Percentiles rank a stretch among this genome's conserved stretches.
phyloP scores from a whole-genome alignment of 2,329 filamentous ascomycete species.

The Penicillium aurantiogriseum region DNA sequence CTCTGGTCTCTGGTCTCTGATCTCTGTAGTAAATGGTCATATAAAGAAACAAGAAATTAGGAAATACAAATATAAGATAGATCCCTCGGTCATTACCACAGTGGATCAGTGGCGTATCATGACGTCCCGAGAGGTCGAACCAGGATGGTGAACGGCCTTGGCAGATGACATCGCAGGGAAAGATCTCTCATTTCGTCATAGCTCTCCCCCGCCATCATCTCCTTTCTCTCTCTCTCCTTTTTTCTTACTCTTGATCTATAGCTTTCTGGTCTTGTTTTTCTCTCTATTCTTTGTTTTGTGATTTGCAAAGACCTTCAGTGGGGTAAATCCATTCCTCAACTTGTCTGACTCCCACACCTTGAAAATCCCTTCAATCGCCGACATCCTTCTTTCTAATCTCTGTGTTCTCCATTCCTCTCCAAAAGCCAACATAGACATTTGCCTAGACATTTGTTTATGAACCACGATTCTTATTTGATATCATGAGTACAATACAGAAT shows the following conservation, averaged over 20 bases:
- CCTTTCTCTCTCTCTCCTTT: constrained; percentile 3
- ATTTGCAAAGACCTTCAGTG: constrained; percentile 1
- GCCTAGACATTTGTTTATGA: neutral
- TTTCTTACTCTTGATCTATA: neutral
- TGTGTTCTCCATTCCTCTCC: constrained; percentile 2
- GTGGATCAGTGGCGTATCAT: constrained; percentile 17
- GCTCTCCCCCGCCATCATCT: constrained; percentile 8
- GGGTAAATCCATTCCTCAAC: neutral
- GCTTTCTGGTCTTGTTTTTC: neutral
- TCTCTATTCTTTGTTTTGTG: neutral
- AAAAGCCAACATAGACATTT: neutral
- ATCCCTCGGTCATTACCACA: neutral
- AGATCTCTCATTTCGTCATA: constrained; percentile 9
- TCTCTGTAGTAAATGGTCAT: neutral
- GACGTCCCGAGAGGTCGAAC: constrained; percentile 12
- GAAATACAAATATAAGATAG: neutral
- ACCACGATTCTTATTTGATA: constrained; percentile 13
- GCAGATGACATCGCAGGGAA: constrained; percentile 13
- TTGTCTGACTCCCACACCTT: neutral
- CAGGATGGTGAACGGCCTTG: constrained; percentile 1
- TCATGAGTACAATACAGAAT: constrained; percentile 79
- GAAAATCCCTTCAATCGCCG: constrained; percentile 2
- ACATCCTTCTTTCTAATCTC: neutral
- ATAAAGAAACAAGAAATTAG: neutral
- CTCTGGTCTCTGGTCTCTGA: neutral